Conservation (phyloP, 768 basidiomycete species). For the Pleurotus tuoliensis region DNA sequence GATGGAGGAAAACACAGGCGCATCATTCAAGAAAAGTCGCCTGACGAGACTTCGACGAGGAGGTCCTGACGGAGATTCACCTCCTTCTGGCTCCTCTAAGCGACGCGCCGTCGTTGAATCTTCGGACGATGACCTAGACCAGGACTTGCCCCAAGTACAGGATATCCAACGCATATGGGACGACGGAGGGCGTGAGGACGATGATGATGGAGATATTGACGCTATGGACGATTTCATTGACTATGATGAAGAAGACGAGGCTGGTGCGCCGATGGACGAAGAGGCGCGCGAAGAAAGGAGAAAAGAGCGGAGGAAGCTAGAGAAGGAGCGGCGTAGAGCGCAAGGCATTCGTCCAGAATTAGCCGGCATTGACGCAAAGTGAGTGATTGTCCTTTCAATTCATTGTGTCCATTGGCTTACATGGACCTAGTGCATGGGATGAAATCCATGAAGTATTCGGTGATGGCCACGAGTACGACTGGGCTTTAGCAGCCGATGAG, state of each 20-base stretch:
- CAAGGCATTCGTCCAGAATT: conserved; percentile 63
- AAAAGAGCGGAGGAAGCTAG: conserved; percentile 57
- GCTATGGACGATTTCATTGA: conserved; percentile 79
- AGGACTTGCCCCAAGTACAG: conserved; percentile 50
- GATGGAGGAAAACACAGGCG: conserved; percentile 88
- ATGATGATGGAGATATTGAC: conserved; percentile 70
- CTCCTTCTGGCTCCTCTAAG: conserved; percentile 57
- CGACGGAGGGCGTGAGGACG: conserved; percentile 66
- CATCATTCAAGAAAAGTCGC: conserved; percentile 63
- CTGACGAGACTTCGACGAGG: conserved; percentile 71
- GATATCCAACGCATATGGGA: conserved; percentile 81
- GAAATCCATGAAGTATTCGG: conserved; percentile 97
- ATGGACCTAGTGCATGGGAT: conserved; percentile 75
- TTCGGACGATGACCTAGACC: conserved; percentile 73
- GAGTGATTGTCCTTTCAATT: conserved; percentile 26
- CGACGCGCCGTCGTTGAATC: conserved; percentile 61
- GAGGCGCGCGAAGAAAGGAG: conserved; percentile 73
- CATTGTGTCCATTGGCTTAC: conserved; percentile 8
- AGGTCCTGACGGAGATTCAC: conserved; percentile 67
- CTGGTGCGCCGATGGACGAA: conserved; percentile 65
- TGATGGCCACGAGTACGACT: conserved; percentile 93
- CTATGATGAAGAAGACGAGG: conserved; percentile 78
- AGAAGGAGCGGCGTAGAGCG: conserved; percentile 65
- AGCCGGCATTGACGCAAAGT: conserved; percentile 82
- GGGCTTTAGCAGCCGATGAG: conserved; percentile 86